Conservation (phyloP, 1,139 yeast species). For the Geotrichum cucujoidarum region DNA sequence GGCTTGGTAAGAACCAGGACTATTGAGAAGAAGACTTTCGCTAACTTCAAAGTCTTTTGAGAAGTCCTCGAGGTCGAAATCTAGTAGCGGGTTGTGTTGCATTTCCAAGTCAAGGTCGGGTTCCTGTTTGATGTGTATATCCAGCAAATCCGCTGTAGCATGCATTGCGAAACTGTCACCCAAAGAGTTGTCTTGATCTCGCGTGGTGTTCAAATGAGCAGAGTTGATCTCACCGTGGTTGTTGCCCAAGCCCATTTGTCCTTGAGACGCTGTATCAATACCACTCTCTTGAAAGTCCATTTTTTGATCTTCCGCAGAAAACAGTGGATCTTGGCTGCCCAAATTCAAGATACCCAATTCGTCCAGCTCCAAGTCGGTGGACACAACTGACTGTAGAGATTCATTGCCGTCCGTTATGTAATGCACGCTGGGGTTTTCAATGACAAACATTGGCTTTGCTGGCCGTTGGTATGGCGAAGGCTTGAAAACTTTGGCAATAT, state of each 20-base stretch:
- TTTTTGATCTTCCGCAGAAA: neutral
- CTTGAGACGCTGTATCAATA: too few relatives aligned
- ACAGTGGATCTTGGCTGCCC: neutral
- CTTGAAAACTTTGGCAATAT: slow-evolving; percentile 23
- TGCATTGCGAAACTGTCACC: neutral
- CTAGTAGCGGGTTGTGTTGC: neutral
- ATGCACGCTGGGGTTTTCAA: slow-evolving; percentile 22
- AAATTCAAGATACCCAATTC: neutral
- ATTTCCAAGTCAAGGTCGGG: neutral
- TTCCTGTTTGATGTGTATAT: slow-evolving; percentile 6
- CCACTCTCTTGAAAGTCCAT: too few relatives aligned
- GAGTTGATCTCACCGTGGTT: too few relatives aligned
- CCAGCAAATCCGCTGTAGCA: slow-evolving; percentile 1
- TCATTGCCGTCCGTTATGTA: neutral
- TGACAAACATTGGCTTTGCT: slow-evolving; percentile 21
- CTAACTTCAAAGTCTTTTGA: slow-evolving; percentile 13
- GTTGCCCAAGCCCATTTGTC: too few relatives aligned
- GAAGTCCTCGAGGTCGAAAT: slow-evolving; percentile 8
- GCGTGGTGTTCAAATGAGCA: neutral
- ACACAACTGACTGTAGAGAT: neutral
- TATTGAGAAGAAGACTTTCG: neutral
- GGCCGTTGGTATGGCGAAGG: slow-evolving; percentile 27
- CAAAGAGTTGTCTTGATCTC: neutral
- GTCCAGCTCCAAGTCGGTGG: neutral
- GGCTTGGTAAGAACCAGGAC: slow-evolving; percentile 16